Percentiles rank a stretch among this genome's conserved stretches.
phyloP scores from a whole-genome alignment of 257 asterid genomes.

The Prunella vulgaris region DNA sequence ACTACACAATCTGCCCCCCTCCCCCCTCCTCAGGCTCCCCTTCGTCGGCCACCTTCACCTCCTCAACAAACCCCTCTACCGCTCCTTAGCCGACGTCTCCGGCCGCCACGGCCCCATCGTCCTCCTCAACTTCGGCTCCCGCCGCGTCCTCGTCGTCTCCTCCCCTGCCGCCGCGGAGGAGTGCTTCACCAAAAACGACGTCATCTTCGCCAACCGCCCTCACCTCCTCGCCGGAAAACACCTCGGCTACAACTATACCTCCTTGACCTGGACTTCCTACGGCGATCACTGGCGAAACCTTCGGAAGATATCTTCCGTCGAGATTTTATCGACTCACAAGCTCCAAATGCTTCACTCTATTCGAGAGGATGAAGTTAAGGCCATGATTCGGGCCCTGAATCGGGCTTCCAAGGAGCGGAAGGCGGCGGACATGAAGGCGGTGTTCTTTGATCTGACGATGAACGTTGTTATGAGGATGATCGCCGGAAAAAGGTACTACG shows the following conservation, averaged over 20 bases:
- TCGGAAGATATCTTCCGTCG: slow-evolving; percentile 42
- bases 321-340: slow-evolving; percentile 48
- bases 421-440: slow-evolving; percentile 42
- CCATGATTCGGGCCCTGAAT: slow-evolving; percentile 31
- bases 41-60: slow-evolving; percentile 63
- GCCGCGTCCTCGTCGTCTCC: slow-evolving; percentile 64
- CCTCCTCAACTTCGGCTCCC: slow-evolving; percentile 59
- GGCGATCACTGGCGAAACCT: slow-evolving; percentile 68
- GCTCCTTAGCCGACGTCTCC: slow-evolving; percentile 48
- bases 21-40: slow-evolving; percentile 50
- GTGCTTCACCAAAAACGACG: slow-evolving; percentile 48
- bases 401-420: slow-evolving; percentile 15
- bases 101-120: slow-evolving; percentile 46
- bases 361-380: slow-evolving; percentile 49
- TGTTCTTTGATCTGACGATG: slow-evolving; percentile 34
- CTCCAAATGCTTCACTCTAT: slow-evolving; percentile 49
- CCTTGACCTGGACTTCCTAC: slow-evolving; percentile 47
- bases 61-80: slow-evolving; percentile 48
- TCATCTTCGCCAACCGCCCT: slow-evolving; percentile 64
- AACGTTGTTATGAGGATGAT: slow-evolving; percentile 54
- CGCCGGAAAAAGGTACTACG: slow-evolving; percentile 44
- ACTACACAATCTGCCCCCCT: slow-evolving; percentile 48
- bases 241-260: slow-evolving; percentile 46
- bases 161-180: slow-evolving; percentile 66
- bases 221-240: slow-evolving; percentile 43